phyloP scores from a whole-genome alignment of 441 rosid species.

The Arabidopsis lyrata region DNA sequence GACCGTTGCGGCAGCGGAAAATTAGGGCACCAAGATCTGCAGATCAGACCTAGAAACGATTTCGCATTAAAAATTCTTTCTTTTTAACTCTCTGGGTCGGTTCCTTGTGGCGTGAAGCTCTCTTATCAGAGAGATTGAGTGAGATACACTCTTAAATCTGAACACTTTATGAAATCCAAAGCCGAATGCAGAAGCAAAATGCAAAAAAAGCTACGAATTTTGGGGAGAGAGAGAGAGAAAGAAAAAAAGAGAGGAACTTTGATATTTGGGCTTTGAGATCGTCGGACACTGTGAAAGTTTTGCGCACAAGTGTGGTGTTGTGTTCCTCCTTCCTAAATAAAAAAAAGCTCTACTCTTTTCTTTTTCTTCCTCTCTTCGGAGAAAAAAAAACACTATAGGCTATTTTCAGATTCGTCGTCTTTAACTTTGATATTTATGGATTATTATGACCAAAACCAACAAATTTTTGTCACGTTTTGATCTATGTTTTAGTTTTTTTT shows the following conservation, averaged over 20 bases:
- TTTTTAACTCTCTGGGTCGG: not conserved
- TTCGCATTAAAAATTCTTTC: slow-evolving; percentile 10
- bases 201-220: slow-evolving; percentile 11
- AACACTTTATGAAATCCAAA: slow-evolving; percentile 30
- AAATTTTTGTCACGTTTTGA: not conserved
- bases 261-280: slow-evolving; percentile 39
- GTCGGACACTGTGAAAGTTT: slow-evolving; percentile 42
- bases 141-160: slow-evolving; percentile 35
- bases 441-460: not conserved
- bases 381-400: not conserved
- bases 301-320: slow-evolving; percentile 33
- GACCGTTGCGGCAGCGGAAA: slow-evolving; percentile 45
- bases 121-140: slow-evolving; percentile 37
- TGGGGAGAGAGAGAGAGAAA: slow-evolving; percentile 9
- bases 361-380: not conserved
- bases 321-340: slow-evolving; percentile 28
- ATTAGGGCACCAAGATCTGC: slow-evolving; percentile 42
- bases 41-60: slow-evolving; percentile 32
- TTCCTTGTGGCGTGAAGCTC: slow-evolving; percentile 20
- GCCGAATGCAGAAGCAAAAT: slow-evolving; percentile 37
- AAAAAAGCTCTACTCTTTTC: not conserved
- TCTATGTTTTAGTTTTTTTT: not conserved
- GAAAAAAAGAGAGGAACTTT: slow-evolving; percentile 18
- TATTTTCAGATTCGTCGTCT: slow-evolving; percentile 22
- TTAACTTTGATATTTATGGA: slow-evolving; percentile 4